Evolutionary conservation across 495 filamentous ascomycete species (phyloP), one percentile per base, ranked within the genome.

Genomic region (Elasticomyces elasticus): DNA sequence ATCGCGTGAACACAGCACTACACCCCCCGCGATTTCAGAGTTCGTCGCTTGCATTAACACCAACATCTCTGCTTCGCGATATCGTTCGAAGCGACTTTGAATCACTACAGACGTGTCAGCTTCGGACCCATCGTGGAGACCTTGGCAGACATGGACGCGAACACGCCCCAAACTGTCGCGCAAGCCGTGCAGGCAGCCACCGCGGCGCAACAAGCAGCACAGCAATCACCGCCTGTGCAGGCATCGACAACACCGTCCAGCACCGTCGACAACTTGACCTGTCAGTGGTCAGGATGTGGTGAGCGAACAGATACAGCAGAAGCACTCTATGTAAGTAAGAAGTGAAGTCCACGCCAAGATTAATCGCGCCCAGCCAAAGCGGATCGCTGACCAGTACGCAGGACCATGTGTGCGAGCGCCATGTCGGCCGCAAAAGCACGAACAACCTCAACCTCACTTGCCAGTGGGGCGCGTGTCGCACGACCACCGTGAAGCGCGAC

Each of bases 351-450:
- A 17, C 37, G 40, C 49, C 28, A 60, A 45, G 51, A 48, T 15
- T 30, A 26, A 19, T 19, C 20, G 33, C 30, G 15, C 25, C 19
- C 13, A 26, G 37, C 22, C 30, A 12, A 4, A 40, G 35, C 35
- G 19, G 13, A 3, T 40, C 35, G 27, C 30, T 52, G 28, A 60
- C 30, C 10, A 42, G 53, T 41, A 15, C 49, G 25, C 66, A 98
- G 91, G 94, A 97, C 60, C 94, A 99, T 67, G 87, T 99, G 61
- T 99, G 94, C 73, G 94, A 99, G 69, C 87, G 86, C 64, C 94
- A 99, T 72, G 90, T 99, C 63, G 94, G 94, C 59, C 87, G 94
- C 68, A 97, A 97, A 75, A 91, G 85, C 75, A 99, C 94, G 59
- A 97, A 97, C 74, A 99, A 99, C 71, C 76, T 99, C 58, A 96